A percentile compares a stretch with the other conserved stretches of the same genome.
These are phyloP conservation scores for Adansonia rubrostipa DNA, from an alignment of 441 rosid genomes.

Conservation along the genomic window DNA sequence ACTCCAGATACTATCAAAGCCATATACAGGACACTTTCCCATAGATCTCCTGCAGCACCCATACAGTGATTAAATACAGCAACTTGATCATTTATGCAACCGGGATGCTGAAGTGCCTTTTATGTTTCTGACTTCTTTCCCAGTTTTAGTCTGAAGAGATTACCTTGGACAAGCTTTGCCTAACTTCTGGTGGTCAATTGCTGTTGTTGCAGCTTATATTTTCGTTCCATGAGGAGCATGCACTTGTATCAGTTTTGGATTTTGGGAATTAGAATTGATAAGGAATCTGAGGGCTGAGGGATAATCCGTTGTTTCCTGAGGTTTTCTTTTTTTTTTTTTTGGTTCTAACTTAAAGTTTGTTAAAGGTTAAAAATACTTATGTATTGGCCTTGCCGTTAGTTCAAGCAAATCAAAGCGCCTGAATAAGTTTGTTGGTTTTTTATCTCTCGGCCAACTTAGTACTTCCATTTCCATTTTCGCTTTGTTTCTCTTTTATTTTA, in stretches of 20 bases:
- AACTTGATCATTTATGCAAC: not conserved
- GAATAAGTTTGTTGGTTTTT: no score
- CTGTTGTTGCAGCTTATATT: not conserved
- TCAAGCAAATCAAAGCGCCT: no score
- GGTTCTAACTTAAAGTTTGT: not conserved
- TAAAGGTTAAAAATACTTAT: not conserved
- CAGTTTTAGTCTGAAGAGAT: not conserved
- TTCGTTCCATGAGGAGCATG: not conserved
- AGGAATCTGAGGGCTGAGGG: not conserved
- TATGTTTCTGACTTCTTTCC: not conserved
- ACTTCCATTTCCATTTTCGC: no score
- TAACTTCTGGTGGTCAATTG: slow-evolving; percentile 1
- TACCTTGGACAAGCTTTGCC: not conserved
- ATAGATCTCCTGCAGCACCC: slow-evolving; percentile 27
- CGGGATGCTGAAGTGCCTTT: not conserved
- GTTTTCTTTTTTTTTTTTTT: not conserved
- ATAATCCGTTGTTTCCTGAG: not conserved
- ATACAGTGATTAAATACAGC: not conserved
- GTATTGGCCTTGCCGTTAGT: not conserved
- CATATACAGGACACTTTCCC: slow-evolving; percentile 53
- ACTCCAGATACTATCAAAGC: slow-evolving; percentile 78
- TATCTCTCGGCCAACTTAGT: no score
- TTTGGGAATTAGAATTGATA: not conserved
- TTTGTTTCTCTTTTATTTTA: no score
- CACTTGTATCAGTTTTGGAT: slow-evolving; percentile 16